Evolutionary conservation across 2,329 filamentous ascomycete genomes (phyloP).

Genomic region (Amesomyces nigricolor): DNA sequence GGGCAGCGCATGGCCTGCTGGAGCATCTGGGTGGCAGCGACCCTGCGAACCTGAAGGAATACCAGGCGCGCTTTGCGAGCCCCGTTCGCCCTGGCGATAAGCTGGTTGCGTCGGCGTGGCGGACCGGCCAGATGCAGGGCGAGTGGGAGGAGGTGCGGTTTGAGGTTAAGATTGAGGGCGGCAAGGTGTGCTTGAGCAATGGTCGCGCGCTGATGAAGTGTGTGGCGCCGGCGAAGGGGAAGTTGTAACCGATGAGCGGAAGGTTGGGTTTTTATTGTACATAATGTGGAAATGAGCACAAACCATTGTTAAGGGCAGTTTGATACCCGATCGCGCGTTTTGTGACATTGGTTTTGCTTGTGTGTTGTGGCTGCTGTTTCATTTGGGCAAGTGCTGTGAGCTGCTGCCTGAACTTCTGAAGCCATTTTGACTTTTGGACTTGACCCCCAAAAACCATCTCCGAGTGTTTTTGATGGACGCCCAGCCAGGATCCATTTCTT

Average conservation of each 20-base stretch:
- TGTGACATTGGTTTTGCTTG: neutral
- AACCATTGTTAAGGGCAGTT: too few species aligned
- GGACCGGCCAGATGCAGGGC: slow-evolving; percentile 59
- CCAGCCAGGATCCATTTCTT: too few species aligned
- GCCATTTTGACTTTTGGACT: neutral
- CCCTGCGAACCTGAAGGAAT: slow-evolving; percentile 77
- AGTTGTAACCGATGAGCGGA: slow-evolving; percentile 44
- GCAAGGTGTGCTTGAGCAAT: slow-evolving; percentile 83
- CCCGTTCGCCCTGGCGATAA: slow-evolving; percentile 81
- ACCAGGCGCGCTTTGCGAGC: slow-evolving; percentile 80
- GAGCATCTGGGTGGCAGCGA: slow-evolving; percentile 69
- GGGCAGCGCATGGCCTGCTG: slow-evolving; percentile 66
- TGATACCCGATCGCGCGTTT: neutral
- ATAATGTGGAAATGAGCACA: neutral
- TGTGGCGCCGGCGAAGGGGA: slow-evolving; percentile 51
- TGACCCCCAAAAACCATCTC: neutral
- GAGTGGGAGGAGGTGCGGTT: slow-evolving; percentile 82
- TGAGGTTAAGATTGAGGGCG: slow-evolving; percentile 67
- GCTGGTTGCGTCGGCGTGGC: slow-evolving; percentile 76
- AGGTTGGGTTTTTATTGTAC: neutral
- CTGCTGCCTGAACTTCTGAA: neutral
- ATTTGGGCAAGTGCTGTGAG: neutral
- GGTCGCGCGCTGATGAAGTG: slow-evolving; percentile 73
- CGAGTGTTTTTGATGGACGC: too few species aligned
- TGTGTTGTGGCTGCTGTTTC: neutral